Percentiles rank a stretch among this genome's conserved stretches.
phyloP scores from a whole-genome alignment of 352 stramenopile genomes.

The Lagenidium giganteum region DNA sequence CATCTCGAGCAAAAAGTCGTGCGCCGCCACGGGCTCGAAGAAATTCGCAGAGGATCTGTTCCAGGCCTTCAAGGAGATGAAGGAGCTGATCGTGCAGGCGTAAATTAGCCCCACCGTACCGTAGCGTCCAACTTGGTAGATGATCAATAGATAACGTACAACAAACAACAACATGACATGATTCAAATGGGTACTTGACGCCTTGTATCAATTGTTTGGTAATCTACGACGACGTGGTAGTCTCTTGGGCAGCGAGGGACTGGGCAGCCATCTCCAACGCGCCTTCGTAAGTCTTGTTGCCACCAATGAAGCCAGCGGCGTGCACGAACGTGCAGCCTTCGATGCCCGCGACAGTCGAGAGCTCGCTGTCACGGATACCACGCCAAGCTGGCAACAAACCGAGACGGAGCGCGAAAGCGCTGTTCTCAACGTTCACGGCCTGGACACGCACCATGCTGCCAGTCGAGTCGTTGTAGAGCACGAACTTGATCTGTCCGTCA shows the following conservation, averaged over 20 bases:
- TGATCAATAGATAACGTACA: too few species aligned
- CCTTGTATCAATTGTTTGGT: too few species aligned
- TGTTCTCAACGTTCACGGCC: constrained; percentile 91
- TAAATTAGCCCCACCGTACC: constrained; percentile 1
- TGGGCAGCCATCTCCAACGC: constrained; percentile 92
- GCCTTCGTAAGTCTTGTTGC: constrained; percentile 94
- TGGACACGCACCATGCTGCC: constrained; percentile 95
- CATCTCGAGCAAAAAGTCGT: constrained; percentile 86
- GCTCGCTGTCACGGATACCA: constrained; percentile 92
- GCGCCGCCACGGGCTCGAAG: constrained; percentile 64
- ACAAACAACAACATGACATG: too few species aligned
- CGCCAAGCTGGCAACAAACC: constrained; percentile 90
- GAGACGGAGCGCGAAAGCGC: constrained; percentile 92
- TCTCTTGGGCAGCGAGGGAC: constrained; percentile 34
- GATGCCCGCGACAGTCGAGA: constrained; percentile 87
- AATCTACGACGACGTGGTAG: too few species aligned
- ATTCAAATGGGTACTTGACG: too few species aligned
- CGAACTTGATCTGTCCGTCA: constrained; percentile 93
- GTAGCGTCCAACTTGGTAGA: too few species aligned
- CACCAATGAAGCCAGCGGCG: constrained; percentile 98
- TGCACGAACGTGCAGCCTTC: constrained; percentile 96
- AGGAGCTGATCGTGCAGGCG: constrained; percentile 22
- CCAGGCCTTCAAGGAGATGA: constrained; percentile 80
- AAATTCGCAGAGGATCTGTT: constrained; percentile 76
- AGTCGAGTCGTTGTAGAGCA: constrained; percentile 93